Evolutionary conservation across 78 protist genomes (phyloP), one percentile per base, ranked within the genome.

Genomic region (Cyanophora paradoxa): DNA sequence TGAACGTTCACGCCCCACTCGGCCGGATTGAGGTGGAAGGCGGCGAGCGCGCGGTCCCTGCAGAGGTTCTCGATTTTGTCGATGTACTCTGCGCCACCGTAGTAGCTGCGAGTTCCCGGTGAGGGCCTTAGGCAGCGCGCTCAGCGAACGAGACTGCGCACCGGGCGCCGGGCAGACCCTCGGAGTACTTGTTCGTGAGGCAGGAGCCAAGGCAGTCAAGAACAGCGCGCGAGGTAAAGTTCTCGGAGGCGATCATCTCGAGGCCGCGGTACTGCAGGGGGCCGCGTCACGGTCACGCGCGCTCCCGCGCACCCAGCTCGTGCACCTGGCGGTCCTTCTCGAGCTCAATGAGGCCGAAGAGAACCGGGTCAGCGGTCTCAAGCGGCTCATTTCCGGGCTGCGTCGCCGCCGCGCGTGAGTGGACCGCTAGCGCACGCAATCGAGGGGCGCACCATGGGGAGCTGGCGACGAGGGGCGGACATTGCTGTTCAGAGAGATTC

Each of bases 1-100:
- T 98, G 99, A 7, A 98, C 99, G 64, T 98, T 98, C 66, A 95
- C 98, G 46, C 97, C 98, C 99, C 99, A 98, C 71, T 94, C 80
- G 8, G 10, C 86, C 5, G 94, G 86, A 58, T 88, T 67, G 28
- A 92, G 84, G 52, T 78, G 50, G 83, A 84, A 98, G 8, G 94
- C 96, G 14, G 52, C 88, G 16, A 97, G 86, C 1, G 98, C 95
- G 44, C 99, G 93, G 44, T 79, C 31, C 42, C 88, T 94, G 83
- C 96, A 88, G 24, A 94, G 81, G 36, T 40, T 34, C 79, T 97
- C 98, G 5, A 87, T 48, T 68, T 82, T 31, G 85, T 97, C 99
- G 61, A 96, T 86, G 80, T 63, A 65, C 82, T 97, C 93, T 75
- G 94, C 94, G 66, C 99, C 99, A 26, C 98, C 99, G 77, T 97